Evolutionary conservation across 352 stramenopile species (phyloP).

Genomic region (Pythium rishiriense): DNA sequence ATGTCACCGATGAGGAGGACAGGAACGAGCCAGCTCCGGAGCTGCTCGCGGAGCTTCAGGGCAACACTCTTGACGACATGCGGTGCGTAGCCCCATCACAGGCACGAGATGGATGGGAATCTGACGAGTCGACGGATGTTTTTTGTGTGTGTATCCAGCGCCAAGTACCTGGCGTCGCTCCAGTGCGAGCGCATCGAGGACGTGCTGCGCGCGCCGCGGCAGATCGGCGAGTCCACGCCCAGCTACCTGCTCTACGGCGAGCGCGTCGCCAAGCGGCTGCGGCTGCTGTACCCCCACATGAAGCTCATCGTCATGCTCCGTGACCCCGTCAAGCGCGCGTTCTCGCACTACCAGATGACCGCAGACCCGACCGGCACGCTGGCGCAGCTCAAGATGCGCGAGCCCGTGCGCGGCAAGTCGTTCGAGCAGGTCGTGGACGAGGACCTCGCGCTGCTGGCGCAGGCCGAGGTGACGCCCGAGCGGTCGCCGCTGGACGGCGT

Average conservation of each 20-base stretch:
- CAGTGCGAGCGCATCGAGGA: conserved; percentile 33
- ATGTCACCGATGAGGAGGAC: background rate
- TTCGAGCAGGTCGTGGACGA: conserved; percentile 88
- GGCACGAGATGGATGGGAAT: background rate
- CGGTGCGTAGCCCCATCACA: conserved; percentile 27
- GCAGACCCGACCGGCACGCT: conserved; percentile 74
- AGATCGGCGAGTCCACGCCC: conserved; percentile 87
- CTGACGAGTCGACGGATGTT: background rate
- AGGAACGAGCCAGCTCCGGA: background rate
- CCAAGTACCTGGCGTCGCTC: conserved; percentile 56
- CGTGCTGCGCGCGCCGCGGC: conserved; percentile 53
- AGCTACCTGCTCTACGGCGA: conserved; percentile 79
- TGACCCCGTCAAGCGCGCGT: conserved; percentile 90
- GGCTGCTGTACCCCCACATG: conserved; percentile 47
- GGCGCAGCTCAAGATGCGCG: conserved; percentile 79
- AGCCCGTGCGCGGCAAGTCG: conserved; percentile 69
- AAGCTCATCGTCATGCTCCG: conserved; percentile 92
- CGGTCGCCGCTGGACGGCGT: conserved; percentile 22
- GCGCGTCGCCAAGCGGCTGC: conserved; percentile 42
- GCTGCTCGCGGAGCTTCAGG: conserved; percentile 18
- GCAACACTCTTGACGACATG: conserved; percentile 46
- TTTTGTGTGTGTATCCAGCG: conserved; percentile 24
- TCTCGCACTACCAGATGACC: conserved; percentile 94
- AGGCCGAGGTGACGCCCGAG: conserved; percentile 19
- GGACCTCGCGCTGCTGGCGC: conserved; percentile 77